Evolutionary conservation across 805 yeast genomes (phyloP).

Genomic region (Wickerhamiella kazuoi): DNA sequence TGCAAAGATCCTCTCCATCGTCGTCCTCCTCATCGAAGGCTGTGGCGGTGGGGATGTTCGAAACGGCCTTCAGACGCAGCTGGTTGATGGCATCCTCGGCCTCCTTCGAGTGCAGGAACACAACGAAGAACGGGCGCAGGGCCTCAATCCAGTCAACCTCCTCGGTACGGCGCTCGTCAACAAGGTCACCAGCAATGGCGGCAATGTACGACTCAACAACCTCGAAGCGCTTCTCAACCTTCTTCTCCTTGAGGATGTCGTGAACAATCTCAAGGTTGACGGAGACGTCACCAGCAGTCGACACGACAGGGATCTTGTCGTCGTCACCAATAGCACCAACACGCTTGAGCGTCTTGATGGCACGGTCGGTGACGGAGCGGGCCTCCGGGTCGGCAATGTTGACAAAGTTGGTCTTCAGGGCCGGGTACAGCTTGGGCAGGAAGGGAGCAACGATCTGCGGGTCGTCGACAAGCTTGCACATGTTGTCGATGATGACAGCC

Average conservation of each 20-base stretch:
- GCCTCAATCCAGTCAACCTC: constrained; percentile 80
- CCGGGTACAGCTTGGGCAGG: constrained; percentile 88
- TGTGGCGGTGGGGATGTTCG: constrained; percentile 95
- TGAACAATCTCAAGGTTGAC: constrained; percentile 75
- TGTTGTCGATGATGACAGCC: constrained; percentile 98
- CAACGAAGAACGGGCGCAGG: constrained; percentile 85
- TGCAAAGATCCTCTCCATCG: constrained; percentile 99
- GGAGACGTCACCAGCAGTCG: constrained; percentile 92
- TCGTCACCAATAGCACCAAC: constrained; percentile 91
- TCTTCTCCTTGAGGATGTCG: constrained; percentile 48
- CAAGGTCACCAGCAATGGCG: constrained; percentile 95
- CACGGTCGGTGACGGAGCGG: constrained; percentile 95
- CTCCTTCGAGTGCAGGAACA: constrained; percentile 83
- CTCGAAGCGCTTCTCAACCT: constrained; percentile 56
- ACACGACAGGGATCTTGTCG: constrained; percentile 87
- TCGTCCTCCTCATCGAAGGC: constrained; percentile 78
- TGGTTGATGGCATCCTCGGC: constrained; percentile 82
- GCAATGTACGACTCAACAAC: constrained; percentile 69
- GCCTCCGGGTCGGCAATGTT: constrained; percentile 99
- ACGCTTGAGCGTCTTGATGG: constrained; percentile 91
- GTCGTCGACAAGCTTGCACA: constrained; percentile 99
- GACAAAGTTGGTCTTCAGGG: constrained; percentile 81
- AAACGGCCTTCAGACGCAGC: constrained; percentile 90
- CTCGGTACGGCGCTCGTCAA: constrained; percentile 93
- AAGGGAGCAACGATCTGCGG: constrained; percentile 99